Conservation (phyloP, 2,329 filamentous ascomycete genomes). For the Aspergillus novoparasiticus region DNA sequence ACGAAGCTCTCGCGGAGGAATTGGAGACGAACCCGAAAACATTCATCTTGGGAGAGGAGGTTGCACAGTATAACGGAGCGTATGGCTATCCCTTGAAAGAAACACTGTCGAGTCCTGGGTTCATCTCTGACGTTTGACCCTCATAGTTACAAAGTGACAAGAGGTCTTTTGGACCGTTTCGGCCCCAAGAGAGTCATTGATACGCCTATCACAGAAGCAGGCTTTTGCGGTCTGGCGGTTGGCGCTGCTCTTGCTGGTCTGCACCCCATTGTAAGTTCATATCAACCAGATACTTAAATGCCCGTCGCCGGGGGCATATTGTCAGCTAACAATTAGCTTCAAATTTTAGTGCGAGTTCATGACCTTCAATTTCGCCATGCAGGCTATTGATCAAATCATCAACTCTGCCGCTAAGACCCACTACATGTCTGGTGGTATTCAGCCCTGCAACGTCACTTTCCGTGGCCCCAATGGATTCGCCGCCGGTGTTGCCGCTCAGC, state of each 20-base stretch:
- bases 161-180: conserved; percentile 94
- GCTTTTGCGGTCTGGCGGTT: conserved; percentile 90
- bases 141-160: conserved; percentile 91
- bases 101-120: not conserved
- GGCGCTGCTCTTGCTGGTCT: conserved; percentile 93
- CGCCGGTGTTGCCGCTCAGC: conserved; percentile 90
- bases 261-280: conserved; percentile 78
- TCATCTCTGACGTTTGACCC: conserved; percentile 5
- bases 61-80: conserved; percentile 99
- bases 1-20: conserved; percentile 97
- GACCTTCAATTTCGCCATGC: conserved; percentile 99
- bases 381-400: conserved; percentile 99
- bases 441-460: conserved; percentile 99
- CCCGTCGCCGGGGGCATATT: not conserved
- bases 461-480: conserved; percentile 98
- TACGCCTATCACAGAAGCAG: conserved; percentile 96
- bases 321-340: not conserved
- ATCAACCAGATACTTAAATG: conserved; percentile 1
- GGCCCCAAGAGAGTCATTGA: conserved; percentile 97
- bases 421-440: conserved; percentile 99
- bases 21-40: conserved; percentile 93
- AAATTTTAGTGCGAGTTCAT: conserved; percentile 88
- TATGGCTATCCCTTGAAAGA: conserved; percentile 43
- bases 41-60: conserved; percentile 95
- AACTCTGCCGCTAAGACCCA: conserved; percentile 99